These are phyloP conservation scores for Candida glucosophila DNA, from an alignment of 1,139 yeast genomes.

Conservation along the genomic window DNA sequence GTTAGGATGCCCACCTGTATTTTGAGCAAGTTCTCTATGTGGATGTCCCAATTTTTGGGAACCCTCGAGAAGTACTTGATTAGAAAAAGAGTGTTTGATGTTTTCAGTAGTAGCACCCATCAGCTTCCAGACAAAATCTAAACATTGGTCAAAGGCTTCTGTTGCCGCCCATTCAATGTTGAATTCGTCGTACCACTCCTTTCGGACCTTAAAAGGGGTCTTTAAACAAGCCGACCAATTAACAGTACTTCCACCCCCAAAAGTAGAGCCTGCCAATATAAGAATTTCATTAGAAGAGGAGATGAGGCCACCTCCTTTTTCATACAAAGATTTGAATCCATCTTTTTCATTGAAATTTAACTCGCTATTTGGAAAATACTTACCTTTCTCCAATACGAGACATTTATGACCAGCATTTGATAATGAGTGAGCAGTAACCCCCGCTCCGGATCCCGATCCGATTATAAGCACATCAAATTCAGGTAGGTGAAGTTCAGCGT, in stretches of 20 bases:
- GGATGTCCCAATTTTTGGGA: conserved; percentile 38
- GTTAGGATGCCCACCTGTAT: conserved; percentile 36
- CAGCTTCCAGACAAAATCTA: conserved; percentile 39
- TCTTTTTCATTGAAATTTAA: conserved; percentile 29
- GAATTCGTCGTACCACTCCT: conserved; percentile 44
- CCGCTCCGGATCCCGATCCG: conserved; percentile 55
- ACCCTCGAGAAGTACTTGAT: conserved; percentile 39
- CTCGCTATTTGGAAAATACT: conserved; percentile 31
- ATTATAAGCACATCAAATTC: conserved; percentile 38
- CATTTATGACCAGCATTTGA: conserved; percentile 36
- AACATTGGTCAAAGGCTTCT: conserved; percentile 36
- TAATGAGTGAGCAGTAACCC: conserved; percentile 47
- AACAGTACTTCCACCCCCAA: conserved; percentile 56
- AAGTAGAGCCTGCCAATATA: conserved; percentile 45
- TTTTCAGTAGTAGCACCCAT: conserved; percentile 42
- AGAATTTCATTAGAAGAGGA: conserved; percentile 27
- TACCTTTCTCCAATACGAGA: conserved; percentile 48
- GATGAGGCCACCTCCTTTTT: conserved; percentile 28
- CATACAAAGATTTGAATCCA: conserved; percentile 32
- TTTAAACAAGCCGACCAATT: conserved; percentile 55
- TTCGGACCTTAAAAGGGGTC: conserved; percentile 46
- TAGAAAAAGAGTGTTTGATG: conserved; percentile 41
- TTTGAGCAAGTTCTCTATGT: conserved; percentile 37
- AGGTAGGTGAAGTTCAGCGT: conserved; percentile 26
- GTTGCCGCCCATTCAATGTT: conserved; percentile 43